phyloP scores from a whole-genome alignment of 306 rosid species.

The Inga laurina region DNA sequence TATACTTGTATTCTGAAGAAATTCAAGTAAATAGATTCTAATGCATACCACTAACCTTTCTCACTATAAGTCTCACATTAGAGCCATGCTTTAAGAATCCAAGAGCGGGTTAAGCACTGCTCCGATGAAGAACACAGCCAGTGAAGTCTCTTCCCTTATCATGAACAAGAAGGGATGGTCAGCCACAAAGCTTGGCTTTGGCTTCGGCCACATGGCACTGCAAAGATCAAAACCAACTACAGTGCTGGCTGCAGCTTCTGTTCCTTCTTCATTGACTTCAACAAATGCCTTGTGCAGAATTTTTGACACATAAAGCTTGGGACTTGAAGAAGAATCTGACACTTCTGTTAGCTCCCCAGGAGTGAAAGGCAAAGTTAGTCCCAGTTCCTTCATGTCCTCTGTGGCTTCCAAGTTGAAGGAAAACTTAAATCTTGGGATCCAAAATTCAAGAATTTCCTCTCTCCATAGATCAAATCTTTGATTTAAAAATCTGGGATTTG shows the following conservation, averaged over 20 bases:
- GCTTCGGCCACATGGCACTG: accelerated
- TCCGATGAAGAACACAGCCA: conserved; percentile 13
- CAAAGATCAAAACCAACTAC: accelerated
- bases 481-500: conserved; percentile 8
- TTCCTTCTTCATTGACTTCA: conserved; percentile 35
- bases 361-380: conserved; percentile 23
- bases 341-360: conserved; percentile 29
- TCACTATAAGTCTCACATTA: neutral
- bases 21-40: no score
- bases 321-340: neutral
- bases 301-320: neutral
- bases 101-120: conserved; percentile 26
- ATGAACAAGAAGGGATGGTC: conserved; percentile 31
- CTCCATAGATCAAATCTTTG: neutral
- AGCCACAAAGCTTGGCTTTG: conserved; percentile 29
- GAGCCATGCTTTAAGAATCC: neutral
- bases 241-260: conserved; percentile 21
- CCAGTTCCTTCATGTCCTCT: neutral
- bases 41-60: neutral
- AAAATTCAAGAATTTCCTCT: neutral
- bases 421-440: conserved; percentile 42
- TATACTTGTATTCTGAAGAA: no score
- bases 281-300: conserved; percentile 15
- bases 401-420: neutral
- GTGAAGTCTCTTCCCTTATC: conserved; percentile 21